phyloP scores from a whole-genome alignment of 1,284 basidiomycete species.

The Naganishia cerealis region DNA sequence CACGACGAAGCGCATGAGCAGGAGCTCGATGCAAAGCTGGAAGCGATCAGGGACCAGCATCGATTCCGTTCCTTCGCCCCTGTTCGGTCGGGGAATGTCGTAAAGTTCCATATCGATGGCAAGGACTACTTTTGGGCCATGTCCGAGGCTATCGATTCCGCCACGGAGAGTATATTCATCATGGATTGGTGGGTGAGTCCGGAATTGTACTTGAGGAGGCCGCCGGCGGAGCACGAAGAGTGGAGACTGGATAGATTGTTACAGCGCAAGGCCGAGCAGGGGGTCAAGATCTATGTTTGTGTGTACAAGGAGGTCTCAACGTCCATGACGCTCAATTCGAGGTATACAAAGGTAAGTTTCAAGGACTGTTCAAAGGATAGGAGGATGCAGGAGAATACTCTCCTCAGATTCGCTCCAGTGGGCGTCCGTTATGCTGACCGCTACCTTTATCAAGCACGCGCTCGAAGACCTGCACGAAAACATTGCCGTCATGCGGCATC shows the following conservation, averaged over 20 bases:
- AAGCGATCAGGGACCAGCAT: conserved; percentile 73
- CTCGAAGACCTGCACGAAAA: conserved; percentile 81
- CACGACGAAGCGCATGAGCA: conserved; percentile 36
- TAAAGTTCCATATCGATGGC: conserved; percentile 89
- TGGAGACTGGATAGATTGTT: conserved; percentile 83
- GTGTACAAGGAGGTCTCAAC: conserved; percentile 71
- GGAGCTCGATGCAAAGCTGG: conserved; percentile 64
- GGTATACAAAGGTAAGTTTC: conserved; percentile 68
- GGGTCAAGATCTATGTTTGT: conserved; percentile 82
- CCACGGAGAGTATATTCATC: conserved; percentile 48
- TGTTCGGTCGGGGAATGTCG: conserved; percentile 64
- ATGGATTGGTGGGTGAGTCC: conserved; percentile 68
- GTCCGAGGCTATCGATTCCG: conserved; percentile 75
- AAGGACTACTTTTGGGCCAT: conserved; percentile 91
- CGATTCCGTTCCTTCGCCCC: conserved; percentile 81
- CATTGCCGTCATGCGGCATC: conserved; percentile 79
- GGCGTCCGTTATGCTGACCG: not conserved
- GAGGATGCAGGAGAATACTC: no score
- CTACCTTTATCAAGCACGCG: conserved; percentile 59
- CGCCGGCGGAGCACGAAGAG: conserved; percentile 74
- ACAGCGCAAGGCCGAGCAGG: conserved; percentile 80
- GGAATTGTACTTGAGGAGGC: conserved; percentile 85
- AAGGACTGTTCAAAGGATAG: no score
- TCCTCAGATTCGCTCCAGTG: not conserved
- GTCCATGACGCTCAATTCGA: conserved; percentile 82